These are phyloP conservation scores for Hysterangium stoloniferum DNA, from an alignment of 768 basidiomycete species.

Conservation along the genomic window DNA sequence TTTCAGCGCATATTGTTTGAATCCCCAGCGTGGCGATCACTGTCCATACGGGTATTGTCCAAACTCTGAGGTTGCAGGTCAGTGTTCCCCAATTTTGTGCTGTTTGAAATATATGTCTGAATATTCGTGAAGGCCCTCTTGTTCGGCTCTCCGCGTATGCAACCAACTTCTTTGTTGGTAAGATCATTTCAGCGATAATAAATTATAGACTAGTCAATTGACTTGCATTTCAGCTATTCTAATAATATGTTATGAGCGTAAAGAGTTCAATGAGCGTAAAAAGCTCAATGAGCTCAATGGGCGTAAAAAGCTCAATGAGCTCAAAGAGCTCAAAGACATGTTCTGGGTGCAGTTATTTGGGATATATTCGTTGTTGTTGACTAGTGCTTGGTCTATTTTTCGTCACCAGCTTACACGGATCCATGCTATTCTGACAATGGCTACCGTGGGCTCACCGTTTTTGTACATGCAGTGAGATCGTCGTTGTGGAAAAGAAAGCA, in stretches of 20 bases:
- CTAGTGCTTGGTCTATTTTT: neutral
- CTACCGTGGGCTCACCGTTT: neutral
- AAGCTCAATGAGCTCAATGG: no score
- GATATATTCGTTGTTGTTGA: neutral
- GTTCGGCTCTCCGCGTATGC: neutral
- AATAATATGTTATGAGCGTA: no score
- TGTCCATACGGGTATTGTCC: conserved; percentile 1
- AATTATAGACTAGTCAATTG: neutral
- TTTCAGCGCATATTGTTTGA: neutral
- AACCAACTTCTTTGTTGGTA: neutral
- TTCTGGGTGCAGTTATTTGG: neutral
- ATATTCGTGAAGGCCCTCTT: neutral
- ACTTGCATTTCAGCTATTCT: neutral
- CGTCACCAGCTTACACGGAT: neutral
- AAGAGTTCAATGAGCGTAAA: no score
- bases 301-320: no score
- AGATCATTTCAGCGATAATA: neutral
- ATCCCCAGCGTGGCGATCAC: neutral
- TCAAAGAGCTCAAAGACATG: neutral
- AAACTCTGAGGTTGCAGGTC: neutral
- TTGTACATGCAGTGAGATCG: neutral
- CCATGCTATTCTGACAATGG: neutral
- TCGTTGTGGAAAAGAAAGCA: neutral
- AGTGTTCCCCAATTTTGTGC: neutral
- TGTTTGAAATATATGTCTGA: neutral